These are phyloP conservation scores for Clavispora phyllophila DNA, from an alignment of 805 yeast species.

Conservation along the genomic window DNA sequence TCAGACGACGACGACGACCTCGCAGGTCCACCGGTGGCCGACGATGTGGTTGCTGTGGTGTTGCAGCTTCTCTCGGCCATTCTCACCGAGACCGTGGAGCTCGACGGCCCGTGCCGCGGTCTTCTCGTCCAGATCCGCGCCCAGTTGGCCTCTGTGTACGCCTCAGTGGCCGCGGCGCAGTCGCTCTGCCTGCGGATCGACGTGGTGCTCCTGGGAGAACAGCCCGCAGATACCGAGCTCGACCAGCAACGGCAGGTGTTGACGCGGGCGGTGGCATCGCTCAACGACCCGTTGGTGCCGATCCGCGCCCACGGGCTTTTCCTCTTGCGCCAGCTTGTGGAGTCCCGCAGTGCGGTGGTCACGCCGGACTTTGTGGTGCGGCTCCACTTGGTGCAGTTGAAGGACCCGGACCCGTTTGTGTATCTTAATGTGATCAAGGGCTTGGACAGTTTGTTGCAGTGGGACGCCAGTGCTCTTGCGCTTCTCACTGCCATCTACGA, in stretches of 20 bases:
- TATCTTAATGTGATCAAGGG: conserved; percentile 83
- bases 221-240: conserved; percentile 13
- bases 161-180: conserved; percentile 6
- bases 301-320: conserved; percentile 82
- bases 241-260: conserved; percentile 38
- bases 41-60: conserved; percentile 23
- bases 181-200: conserved; percentile 29
- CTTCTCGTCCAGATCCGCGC: conserved; percentile 25
- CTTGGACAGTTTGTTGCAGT: conserved; percentile 53
- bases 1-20: conserved; percentile 9
- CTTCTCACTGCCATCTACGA: conserved; percentile 36
- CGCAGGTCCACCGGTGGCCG: conserved; percentile 15
- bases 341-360: conserved; percentile 46
- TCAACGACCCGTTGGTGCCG: conserved; percentile 78
- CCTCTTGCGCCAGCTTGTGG: conserved; percentile 52
- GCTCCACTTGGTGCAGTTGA: conserved; percentile 58
- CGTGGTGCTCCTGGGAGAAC: conserved; percentile 23
- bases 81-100: conserved; percentile 25
- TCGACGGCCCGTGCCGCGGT: conserved; percentile 24
- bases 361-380: conserved; percentile 50
- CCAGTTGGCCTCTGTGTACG: conserved; percentile 9
- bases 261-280: conserved; percentile 56
- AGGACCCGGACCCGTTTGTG: conserved; percentile 81
- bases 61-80: conserved; percentile 35
- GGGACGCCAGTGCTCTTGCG: conserved; percentile 30